These are phyloP conservation scores for Abelmoschus esculentus DNA, from an alignment of 345 rosid genomes.

Conservation along the genomic window DNA sequence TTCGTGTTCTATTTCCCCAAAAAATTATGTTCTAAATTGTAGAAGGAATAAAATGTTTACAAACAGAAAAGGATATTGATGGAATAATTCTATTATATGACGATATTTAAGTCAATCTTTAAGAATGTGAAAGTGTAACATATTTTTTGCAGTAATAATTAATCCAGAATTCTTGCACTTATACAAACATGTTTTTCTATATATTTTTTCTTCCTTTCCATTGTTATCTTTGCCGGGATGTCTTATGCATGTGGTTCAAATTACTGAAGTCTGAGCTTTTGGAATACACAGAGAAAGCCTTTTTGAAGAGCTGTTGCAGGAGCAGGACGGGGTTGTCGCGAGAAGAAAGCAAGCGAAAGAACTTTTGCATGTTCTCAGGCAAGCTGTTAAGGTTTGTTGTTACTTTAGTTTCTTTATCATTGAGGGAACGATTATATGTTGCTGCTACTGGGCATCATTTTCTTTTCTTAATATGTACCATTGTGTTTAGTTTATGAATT, in stretches of 20 bases:
- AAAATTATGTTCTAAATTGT: neutral
- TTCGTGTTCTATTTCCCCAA: neutral
- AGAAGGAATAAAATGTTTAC: neutral
- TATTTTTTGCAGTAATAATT: neutral
- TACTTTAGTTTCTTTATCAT: neutral
- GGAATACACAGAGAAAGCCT: conserved; percentile 26
- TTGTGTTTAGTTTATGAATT: neutral
- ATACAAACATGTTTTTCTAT: neutral
- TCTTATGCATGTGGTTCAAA: neutral
- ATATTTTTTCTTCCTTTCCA: neutral
- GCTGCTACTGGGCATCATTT: too few species aligned
- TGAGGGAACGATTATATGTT: too few species aligned
- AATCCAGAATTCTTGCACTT: neutral
- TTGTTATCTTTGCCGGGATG: neutral
- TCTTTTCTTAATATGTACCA: neutral
- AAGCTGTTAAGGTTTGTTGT: conserved; percentile 34
- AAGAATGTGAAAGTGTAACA: neutral
- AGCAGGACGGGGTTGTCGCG: conserved; percentile 20
- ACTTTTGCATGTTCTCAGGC: conserved; percentile 19
- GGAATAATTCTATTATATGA: neutral
- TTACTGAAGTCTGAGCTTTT: neutral
- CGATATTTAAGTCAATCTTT: neutral
- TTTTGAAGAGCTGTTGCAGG: conserved; percentile 34
- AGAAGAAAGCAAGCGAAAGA: conserved; percentile 20
- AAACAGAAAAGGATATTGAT: neutral